Evolutionary conservation across 768 basidiomycete genomes (phyloP).

Genomic region (Panaeolus papilionaceus): DNA sequence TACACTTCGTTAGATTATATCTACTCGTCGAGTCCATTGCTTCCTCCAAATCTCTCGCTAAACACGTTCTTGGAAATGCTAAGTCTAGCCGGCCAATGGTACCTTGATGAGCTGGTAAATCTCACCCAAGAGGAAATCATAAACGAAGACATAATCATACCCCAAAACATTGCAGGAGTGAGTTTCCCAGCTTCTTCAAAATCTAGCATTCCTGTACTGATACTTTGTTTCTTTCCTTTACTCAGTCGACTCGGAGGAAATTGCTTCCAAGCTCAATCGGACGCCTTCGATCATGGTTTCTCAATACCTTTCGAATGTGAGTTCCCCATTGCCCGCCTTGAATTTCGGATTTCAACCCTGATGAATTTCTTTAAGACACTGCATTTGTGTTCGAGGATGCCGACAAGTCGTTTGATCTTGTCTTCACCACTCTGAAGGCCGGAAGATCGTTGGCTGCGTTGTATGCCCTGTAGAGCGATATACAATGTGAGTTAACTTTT

Average conservation of each 20-base stretch:
- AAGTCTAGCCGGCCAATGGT: constrained; percentile 35
- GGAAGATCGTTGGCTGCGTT: constrained; percentile 88
- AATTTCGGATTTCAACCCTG: neutral
- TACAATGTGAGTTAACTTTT: constrained; percentile 65
- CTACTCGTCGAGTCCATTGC: constrained; percentile 33
- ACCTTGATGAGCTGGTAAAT: constrained; percentile 30
- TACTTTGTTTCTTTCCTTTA: neutral
- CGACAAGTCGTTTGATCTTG: constrained; percentile 85
- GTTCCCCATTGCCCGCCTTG: constrained; percentile 34
- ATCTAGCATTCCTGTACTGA: constrained; percentile 8
- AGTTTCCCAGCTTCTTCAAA: constrained; percentile 17
- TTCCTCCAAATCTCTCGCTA: constrained; percentile 16
- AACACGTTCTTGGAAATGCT: constrained; percentile 34
- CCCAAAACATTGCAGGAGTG: constrained; percentile 36
- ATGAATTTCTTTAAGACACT: constrained; percentile 52
- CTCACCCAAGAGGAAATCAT: constrained; percentile 36
- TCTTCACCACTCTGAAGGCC: constrained; percentile 78
- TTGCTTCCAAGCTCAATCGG: constrained; percentile 25
- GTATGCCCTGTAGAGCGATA: constrained; percentile 86
- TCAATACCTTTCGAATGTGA: constrained; percentile 78
- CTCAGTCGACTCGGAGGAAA: constrained; percentile 32
- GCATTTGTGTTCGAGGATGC: constrained; percentile 71
- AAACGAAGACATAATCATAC: constrained; percentile 32
- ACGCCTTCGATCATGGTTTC: constrained; percentile 92
- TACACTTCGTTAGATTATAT: constrained; percentile 35